Percentiles rank a stretch among this genome's conserved stretches.
Evolutionary conservation across 306 rosid genomes (phyloP).

Genomic region (Lupinus albus): DNA sequence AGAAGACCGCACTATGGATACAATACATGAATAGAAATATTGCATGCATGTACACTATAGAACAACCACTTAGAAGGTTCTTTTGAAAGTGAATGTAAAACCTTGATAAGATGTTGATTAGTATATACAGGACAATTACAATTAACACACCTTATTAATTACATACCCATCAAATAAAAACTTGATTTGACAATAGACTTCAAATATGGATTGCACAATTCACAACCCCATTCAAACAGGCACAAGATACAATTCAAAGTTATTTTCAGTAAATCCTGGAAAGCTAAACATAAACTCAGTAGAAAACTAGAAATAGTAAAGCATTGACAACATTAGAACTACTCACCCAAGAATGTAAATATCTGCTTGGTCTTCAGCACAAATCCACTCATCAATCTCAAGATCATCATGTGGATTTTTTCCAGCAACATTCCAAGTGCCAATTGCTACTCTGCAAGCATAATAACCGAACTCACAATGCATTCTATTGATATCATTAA

Average conservation of each 20-base stretch:
- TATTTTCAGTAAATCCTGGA: not conserved
- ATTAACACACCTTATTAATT: too few relatives aligned
- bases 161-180: too few relatives aligned
- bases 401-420: slow-evolving; percentile 70
- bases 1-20: slow-evolving; percentile 28
- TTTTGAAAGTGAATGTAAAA: not conserved
- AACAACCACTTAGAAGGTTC: not conserved
- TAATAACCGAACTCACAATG: slow-evolving; percentile 39
- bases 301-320: slow-evolving; percentile 25
- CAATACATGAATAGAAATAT: slow-evolving; percentile 8
- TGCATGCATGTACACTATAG: not conserved
- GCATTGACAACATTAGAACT: slow-evolving; percentile 27
- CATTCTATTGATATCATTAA: slow-evolving; percentile 35
- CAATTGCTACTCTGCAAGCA: slow-evolving; percentile 70
- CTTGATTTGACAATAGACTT: too few relatives aligned
- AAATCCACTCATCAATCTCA: slow-evolving; percentile 86
- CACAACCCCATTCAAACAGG: too few relatives aligned
- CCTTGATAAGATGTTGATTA: slow-evolving; percentile 6
- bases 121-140: too few relatives aligned
- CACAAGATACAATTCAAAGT: not conserved
- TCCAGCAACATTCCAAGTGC: slow-evolving; percentile 97
- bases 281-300: slow-evolving; percentile 1
- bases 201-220: too few relatives aligned
- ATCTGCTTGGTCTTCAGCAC: slow-evolving; percentile 72
- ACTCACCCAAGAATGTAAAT: slow-evolving; percentile 88